Percentiles rank a stretch among this genome's conserved stretches.
These are phyloP conservation scores for Paramecium sonneborni DNA, from an alignment of 73 alveolate species.

Conservation along the genomic window DNA sequence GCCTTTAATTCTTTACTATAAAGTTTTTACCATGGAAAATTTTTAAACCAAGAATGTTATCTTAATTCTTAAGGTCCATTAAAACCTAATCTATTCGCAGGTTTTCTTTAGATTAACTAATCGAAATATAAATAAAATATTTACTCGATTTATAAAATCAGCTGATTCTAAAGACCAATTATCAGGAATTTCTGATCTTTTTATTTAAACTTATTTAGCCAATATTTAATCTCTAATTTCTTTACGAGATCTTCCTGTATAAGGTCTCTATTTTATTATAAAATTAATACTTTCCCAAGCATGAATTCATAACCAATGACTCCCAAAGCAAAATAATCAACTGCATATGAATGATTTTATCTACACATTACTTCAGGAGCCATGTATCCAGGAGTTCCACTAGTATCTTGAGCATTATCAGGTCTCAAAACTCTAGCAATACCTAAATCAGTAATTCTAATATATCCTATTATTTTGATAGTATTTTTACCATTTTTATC, in stretches of 20 bases:
- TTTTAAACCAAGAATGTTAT: constrained; percentile 95
- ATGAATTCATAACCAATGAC: constrained; percentile 95
- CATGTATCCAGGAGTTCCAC: constrained; percentile 96
- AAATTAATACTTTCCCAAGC: constrained; percentile 80
- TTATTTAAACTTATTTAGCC: constrained; percentile 83
- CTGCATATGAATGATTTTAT: constrained; percentile 88
- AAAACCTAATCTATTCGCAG: constrained; percentile 89
- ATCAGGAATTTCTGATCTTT: constrained; percentile 82
- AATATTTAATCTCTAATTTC: constrained; percentile 92
- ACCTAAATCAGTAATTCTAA: constrained; percentile 86
- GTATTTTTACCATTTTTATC: constrained; percentile 65
- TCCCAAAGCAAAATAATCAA: constrained; percentile 94
- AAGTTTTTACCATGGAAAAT: constrained; percentile 89
- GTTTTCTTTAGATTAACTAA: constrained; percentile 76
- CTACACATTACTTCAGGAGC: constrained; percentile 96
- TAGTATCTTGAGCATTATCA: constrained; percentile 83
- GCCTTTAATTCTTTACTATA: constrained; percentile 81
- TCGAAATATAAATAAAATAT: not conserved
- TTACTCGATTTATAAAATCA: constrained; percentile 90
- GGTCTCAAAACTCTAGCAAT: constrained; percentile 82
- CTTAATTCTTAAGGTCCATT: constrained; percentile 95
- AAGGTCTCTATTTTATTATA: constrained; percentile 78
- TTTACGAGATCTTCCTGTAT: constrained; percentile 89
- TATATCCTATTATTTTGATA: constrained; percentile 59
- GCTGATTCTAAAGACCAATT: constrained; percentile 95